Conservation (phyloP, 768 basidiomycete species). For the Pseudohyphozyma bogoriensis region DNA sequence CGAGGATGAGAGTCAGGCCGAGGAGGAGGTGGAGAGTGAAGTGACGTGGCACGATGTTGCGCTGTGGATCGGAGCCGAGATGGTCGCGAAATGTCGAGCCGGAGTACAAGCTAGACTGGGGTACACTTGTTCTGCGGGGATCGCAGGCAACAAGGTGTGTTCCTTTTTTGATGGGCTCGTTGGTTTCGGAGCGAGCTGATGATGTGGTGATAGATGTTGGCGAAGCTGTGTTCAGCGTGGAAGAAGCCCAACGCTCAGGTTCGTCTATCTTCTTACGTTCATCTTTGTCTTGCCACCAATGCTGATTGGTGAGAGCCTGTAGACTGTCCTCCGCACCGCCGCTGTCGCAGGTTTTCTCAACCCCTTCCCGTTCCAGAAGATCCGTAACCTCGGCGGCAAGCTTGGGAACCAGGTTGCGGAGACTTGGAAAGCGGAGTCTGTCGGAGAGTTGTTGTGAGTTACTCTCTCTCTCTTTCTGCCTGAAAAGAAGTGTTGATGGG, state of each 20-base stretch:
- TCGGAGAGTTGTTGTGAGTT: slow-evolving; percentile 77
- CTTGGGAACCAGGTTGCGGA: slow-evolving; percentile 75
- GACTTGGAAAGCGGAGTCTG: slow-evolving; percentile 79
- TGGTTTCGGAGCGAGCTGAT: background rate
- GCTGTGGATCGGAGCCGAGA: slow-evolving; percentile 72
- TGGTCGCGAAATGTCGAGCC: slow-evolving; percentile 62
- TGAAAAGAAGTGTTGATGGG: too few species aligned
- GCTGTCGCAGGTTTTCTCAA: too few species aligned
- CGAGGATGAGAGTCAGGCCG: too few species aligned
- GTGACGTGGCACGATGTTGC: slow-evolving; percentile 87
- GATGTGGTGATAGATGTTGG: slow-evolving; percentile 52
- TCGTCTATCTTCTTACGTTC: background rate
- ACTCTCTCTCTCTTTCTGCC: background rate
- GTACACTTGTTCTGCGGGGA: slow-evolving; percentile 51
- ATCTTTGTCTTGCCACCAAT: background rate
- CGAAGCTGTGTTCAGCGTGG: slow-evolving; percentile 88
- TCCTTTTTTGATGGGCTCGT: background rate
- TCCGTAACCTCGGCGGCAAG: slow-evolving; percentile 90
- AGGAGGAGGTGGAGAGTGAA: too few species aligned
- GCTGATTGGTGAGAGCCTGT: slow-evolving; percentile 3
- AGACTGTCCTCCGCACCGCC: too few species aligned
- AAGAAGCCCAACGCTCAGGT: slow-evolving; percentile 84
- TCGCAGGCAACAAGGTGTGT: slow-evolving; percentile 31
- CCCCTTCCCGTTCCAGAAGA: too few species aligned
- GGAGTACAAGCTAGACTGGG: slow-evolving; percentile 62